A percentile compares a stretch with the other conserved stretches of the same genome.
Evolutionary conservation across 257 asterid genomes (phyloP).

Genomic region (Solanum habrochaites): DNA sequence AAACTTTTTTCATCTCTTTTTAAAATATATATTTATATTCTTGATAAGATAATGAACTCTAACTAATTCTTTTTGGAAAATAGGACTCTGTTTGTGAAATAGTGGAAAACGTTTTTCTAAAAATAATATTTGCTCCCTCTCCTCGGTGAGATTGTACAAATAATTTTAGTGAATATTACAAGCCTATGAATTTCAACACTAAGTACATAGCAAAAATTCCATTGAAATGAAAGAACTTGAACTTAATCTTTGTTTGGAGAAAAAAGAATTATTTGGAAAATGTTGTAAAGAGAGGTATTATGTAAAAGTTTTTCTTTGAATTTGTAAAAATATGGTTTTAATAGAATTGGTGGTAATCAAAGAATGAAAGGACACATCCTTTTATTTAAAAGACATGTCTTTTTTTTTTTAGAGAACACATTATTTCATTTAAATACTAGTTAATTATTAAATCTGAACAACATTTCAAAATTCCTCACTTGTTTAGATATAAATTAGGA

Average conservation of each 20-base stretch:
- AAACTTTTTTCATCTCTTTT: neutral
- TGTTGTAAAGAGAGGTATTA: neutral
- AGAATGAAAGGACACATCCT: neutral
- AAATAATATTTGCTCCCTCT: neutral
- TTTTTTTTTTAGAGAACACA: neutral
- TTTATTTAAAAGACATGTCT: neutral
- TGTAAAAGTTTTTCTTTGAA: neutral
- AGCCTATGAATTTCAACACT: neutral
- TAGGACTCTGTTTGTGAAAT: neutral
- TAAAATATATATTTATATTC: neutral
- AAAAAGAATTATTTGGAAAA: neutral
- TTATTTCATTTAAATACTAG: no score
- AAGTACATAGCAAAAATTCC: neutral
- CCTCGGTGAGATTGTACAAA: neutral
- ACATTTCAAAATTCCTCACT: neutral
- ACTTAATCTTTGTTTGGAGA: neutral
- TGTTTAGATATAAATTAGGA: neutral
- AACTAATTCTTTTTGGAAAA: neutral
- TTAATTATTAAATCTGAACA: no score
- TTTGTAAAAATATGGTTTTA: neutral
- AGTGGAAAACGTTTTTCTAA: neutral
- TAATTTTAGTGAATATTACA: neutral
- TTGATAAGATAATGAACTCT: neutral
- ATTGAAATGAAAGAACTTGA: neutral
- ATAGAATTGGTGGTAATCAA: neutral